Base-by-base conservation (phyloP, 257 asterid genomes). In the Paraleonurus japonicus region DNA sequence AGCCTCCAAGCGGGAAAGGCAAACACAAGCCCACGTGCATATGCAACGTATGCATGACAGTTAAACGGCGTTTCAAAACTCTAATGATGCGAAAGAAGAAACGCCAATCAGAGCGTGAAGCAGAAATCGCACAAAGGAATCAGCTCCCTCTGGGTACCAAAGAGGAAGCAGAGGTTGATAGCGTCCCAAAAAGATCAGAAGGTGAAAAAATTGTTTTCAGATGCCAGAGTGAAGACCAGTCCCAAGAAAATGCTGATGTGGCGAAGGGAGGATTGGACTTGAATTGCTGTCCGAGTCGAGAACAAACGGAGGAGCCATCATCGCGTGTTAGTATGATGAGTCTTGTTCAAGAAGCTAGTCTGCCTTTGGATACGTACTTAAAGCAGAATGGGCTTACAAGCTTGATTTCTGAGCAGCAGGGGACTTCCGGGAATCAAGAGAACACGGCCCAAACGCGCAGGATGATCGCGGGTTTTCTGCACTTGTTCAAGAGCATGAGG, bases 1-100 rank as follows among this genome's bases (percentile, higher is more conserved):
- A 94, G 81, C 99, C 99, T 51, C 99, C 99, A 0, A 94, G 99
- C 58, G 97, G 99, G 61, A 94, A 91, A 76, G 99, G 96, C 63
- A 94, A 91, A 60, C 99, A 94, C 89, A 86, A 94, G 86, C 96
- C 99, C 63, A 84, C 96, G 0, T 94, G 99, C 78, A 73, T 79
- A 2, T 94, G 99, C 97, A 94, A 91, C 61, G 96, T 94, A 53
- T 94, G 99, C 90, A 85, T 88, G 96, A 94, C 99, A 2, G 97
- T 94, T 67, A 94, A 88, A 60, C 89, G 97, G 1, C 95, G 99
- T 19, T 94, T 94, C 70, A 94, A 91, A 77, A 94, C 99, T 39
- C 79, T 94, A 69, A 94, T 94, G 97, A 94, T 94, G 99, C 91
- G 99, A 67, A 94, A 92, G 74, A 89, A 91, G 86, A 91, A 94